Evolutionary conservation across 768 basidiomycete genomes (phyloP).

Genomic region (Boletus edulis): DNA sequence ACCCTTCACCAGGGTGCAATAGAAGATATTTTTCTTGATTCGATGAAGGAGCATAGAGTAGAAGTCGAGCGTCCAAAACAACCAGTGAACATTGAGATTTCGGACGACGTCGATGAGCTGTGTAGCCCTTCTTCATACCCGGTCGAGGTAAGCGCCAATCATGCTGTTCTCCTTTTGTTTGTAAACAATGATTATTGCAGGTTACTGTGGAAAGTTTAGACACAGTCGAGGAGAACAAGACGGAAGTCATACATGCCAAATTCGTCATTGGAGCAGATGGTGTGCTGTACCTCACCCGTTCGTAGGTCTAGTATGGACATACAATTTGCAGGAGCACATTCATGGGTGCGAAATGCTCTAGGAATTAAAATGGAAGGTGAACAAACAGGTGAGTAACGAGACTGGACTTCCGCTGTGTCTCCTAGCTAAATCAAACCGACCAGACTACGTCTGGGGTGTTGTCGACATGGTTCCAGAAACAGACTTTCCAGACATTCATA

Average conservation of each 20-base stretch:
- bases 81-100: neutral
- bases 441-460: slow-evolving; percentile 1
- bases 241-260: neutral
- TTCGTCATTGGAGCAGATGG: neutral
- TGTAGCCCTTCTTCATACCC: neutral
- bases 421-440: neutral
- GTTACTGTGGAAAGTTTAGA: neutral
- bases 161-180: too few relatives aligned
- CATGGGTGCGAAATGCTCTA: neutral
- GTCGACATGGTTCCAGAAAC: neutral
- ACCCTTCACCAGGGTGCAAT: neutral
- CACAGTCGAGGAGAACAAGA: neutral
- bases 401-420: neutral
- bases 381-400: neutral
- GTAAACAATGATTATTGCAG: too few relatives aligned
- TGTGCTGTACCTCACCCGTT: neutral
- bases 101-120: neutral
- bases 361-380: neutral
- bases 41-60: neutral
- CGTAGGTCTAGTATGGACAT: neutral
- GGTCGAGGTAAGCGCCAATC: too few relatives aligned
- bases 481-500: neutral
- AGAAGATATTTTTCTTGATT: neutral
- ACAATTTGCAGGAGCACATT: neutral
- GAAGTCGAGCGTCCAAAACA: neutral